Evolutionary conservation across 768 basidiomycete genomes (phyloP).

Genomic region (Amanita jacksonii): DNA sequence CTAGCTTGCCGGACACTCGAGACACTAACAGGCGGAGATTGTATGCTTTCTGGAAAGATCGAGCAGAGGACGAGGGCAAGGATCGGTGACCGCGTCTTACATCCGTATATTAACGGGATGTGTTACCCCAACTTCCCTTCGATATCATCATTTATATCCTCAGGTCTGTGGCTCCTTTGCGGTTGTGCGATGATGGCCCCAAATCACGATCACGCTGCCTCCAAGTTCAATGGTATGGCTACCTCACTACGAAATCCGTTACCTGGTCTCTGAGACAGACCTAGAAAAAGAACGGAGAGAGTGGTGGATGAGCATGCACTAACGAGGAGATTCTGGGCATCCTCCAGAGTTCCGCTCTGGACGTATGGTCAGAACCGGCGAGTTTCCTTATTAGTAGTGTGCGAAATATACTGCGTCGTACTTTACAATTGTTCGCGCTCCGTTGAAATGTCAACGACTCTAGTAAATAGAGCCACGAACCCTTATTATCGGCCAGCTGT

Average conservation of each 20-base stretch:
- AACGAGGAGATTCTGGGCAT: constrained; percentile 44
- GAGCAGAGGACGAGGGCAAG: no score
- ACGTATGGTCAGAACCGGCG: constrained; percentile 20
- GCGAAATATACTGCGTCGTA: background rate
- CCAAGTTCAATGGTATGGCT: constrained; percentile 35
- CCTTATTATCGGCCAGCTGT: constrained; percentile 22
- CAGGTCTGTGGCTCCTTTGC: constrained; percentile 13
- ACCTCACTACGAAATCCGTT: constrained; percentile 40
- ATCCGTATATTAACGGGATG: background rate
- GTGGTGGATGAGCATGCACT: constrained; percentile 19
- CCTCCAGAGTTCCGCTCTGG: constrained; percentile 19
- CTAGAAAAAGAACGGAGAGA: no score
- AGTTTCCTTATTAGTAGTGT: constrained; percentile 4
- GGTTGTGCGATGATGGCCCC: constrained; percentile 15
- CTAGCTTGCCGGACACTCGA: constrained; percentile 63
- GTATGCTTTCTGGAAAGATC: constrained; percentile 76
- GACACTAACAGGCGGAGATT: constrained; percentile 77
- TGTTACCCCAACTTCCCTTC: constrained; percentile 17
- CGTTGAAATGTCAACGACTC: constrained; percentile 6
- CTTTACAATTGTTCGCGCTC: background rate
- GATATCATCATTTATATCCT: constrained; percentile 22
- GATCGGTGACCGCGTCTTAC: no score
- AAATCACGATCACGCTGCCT: constrained; percentile 32
- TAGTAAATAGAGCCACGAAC: constrained; percentile 12
- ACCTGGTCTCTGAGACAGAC: constrained; percentile 28